These are phyloP conservation scores for Glycine tomentella DNA, from an alignment of 306 rosid genomes.

Conservation along the genomic window DNA sequence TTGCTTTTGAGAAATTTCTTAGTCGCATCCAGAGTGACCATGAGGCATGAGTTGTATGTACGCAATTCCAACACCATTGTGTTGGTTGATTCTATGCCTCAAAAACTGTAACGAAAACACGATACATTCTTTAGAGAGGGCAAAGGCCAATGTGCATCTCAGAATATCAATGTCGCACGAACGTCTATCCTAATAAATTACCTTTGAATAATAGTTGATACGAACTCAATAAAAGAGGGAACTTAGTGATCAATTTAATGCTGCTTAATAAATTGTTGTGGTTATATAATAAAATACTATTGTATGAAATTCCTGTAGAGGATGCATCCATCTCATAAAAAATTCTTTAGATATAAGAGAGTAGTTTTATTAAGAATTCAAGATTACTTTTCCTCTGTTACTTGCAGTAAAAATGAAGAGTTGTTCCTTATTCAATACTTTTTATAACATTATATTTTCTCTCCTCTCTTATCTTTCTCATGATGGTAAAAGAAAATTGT, in stretches of 20 bases:
- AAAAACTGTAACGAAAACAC: constrained; percentile 28
- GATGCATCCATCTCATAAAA: not conserved
- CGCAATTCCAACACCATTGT: constrained; percentile 14
- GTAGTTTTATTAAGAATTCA: too few species aligned
- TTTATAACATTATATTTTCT: too few species aligned
- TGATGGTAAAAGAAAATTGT: not conserved
- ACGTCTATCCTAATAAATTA: constrained; percentile 15
- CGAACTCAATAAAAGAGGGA: not conserved
- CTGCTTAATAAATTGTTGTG: not conserved
- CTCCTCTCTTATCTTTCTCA: not conserved
- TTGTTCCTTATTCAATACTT: too few species aligned
- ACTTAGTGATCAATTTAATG: not conserved
- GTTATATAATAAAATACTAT: too few species aligned
- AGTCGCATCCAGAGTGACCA: not conserved
- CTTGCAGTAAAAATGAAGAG: too few species aligned
- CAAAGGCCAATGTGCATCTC: constrained; percentile 18
- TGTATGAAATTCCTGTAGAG: not conserved
- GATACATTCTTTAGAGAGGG: constrained; percentile 1
- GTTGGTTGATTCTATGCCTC: constrained; percentile 16
- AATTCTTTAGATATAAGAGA: too few species aligned
- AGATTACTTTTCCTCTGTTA: too few species aligned
- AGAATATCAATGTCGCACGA: constrained; percentile 45
- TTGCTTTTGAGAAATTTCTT: constrained; percentile 16
- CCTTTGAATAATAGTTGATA: not conserved
- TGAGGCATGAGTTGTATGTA: not conserved